These are phyloP conservation scores for Hericium coralloides DNA, from an alignment of 768 basidiomycete genomes.

Conservation along the genomic window DNA sequence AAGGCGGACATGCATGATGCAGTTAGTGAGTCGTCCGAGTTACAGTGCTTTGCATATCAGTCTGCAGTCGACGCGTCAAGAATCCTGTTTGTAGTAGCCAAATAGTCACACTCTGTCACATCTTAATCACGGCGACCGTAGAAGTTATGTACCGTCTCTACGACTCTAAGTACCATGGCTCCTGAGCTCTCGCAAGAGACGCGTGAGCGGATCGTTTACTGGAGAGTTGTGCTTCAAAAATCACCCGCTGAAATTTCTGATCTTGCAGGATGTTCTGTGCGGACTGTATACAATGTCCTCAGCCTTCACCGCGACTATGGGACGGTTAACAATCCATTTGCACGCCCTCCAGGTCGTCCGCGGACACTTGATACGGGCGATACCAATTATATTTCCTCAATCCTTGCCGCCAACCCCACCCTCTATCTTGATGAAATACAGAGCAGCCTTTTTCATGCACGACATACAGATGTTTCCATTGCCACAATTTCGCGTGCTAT, in stretches of 20 bases:
- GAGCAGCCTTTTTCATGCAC: constrained; percentile 13
- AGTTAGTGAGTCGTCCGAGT: too few species aligned
- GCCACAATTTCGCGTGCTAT: constrained; percentile 22
- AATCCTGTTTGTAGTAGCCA: not conserved
- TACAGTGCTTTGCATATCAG: not conserved
- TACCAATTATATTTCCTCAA: constrained; percentile 15
- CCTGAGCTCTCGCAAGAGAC: too few species aligned
- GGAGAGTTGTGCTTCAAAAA: not conserved
- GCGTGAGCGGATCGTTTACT: not conserved
- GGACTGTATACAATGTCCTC: constrained; percentile 15
- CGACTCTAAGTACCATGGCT: too few species aligned
- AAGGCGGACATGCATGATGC: too few species aligned
- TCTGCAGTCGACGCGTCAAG: not conserved
- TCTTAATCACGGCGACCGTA: not conserved
- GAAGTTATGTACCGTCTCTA: too few species aligned
- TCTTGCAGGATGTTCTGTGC: not conserved
- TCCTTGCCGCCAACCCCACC: constrained; percentile 17
- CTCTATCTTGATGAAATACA: constrained; percentile 28
- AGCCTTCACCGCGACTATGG: constrained; percentile 11
- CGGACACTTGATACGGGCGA: constrained; percentile 15
- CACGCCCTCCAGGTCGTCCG: constrained; percentile 11
- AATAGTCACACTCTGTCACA: too few species aligned
- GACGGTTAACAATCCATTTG: constrained; percentile 12
- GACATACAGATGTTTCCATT: constrained; percentile 20
- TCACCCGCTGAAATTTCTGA: not conserved